Percentiles rank a stretch among this genome's conserved stretches.
These are phyloP conservation scores for Neurospora sp. DNA, from an alignment of 495 filamentous ascomycete genomes.

Conservation along the genomic window DNA sequence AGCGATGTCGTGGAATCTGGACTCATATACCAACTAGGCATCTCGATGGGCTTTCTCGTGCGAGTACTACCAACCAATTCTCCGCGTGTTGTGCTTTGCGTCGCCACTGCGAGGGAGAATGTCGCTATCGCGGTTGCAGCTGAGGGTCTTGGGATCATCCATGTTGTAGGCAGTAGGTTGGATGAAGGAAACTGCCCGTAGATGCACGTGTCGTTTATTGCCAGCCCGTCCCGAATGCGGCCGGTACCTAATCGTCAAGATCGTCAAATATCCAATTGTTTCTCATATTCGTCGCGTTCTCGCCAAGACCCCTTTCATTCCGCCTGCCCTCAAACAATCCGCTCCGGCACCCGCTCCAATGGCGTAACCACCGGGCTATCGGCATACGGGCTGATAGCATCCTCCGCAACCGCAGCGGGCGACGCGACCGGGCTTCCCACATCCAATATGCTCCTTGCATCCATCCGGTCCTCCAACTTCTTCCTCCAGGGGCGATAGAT, in stretches of 20 bases:
- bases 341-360: neutral
- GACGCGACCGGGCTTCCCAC: neutral
- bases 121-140: neutral
- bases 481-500: slow-evolving; percentile 70
- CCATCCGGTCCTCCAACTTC: slow-evolving; percentile 17
- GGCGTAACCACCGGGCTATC: neutral
- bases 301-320: neutral
- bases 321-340: neutral
- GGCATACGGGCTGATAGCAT: neutral
- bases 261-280: neutral
- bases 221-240: neutral
- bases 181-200: neutral
- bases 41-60: neutral
- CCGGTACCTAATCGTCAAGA: neutral
- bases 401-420: neutral
- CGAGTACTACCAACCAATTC: neutral
- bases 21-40: neutral
- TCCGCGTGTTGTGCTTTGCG: neutral
- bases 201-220: neutral
- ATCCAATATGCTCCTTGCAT: slow-evolving; percentile 1
- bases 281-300: neutral
- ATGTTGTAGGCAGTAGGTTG: neutral
- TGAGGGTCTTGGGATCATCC: neutral
- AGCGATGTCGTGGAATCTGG: neutral
- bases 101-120: neutral